Conservation (phyloP, 2,329 filamentous ascomycete species). For the Aspergillus latus region DNA sequence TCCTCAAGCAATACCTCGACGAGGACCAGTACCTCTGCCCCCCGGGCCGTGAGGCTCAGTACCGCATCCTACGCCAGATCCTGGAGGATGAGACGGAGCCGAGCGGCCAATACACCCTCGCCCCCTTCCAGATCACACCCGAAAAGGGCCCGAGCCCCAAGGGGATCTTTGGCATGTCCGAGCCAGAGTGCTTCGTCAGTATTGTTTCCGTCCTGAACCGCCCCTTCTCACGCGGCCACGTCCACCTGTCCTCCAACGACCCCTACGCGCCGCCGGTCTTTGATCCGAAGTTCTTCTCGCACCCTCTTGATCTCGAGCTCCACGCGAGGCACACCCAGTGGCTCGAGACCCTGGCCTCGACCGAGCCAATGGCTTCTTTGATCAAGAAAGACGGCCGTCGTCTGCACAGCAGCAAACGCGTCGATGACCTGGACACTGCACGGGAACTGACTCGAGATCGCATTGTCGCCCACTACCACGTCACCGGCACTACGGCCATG, state of each 20-base stretch:
- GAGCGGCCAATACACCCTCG: conserved; percentile 22
- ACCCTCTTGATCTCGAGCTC: conserved; percentile 47
- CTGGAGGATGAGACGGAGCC: conserved; percentile 19
- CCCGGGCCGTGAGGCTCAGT: not conserved
- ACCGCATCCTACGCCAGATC: conserved; percentile 10
- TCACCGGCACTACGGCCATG: conserved; percentile 30
- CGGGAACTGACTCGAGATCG: conserved; percentile 13
- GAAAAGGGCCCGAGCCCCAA: conserved; percentile 11
- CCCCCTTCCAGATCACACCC: conserved; percentile 23
- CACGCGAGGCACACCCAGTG: conserved; percentile 37
- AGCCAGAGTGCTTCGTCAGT: conserved; percentile 21
- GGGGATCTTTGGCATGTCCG: conserved; percentile 15
- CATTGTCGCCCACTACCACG: conserved; percentile 15
- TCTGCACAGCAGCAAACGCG: conserved; percentile 11
- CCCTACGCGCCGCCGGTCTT: conserved; percentile 37
- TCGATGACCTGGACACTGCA: conserved; percentile 15
- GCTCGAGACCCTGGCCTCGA: conserved; percentile 33
- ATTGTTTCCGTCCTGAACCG: conserved; percentile 28
- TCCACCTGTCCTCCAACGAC: conserved; percentile 43
- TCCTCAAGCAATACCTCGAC: not conserved
- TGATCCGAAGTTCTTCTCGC: conserved; percentile 47
- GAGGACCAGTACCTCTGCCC: not conserved
- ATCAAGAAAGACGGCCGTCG: conserved; percentile 34
- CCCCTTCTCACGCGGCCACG: conserved; percentile 32
- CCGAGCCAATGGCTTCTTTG: conserved; percentile 30